Conservation (phyloP, 169 alveolate species). For the Blepharisma undulans region DNA sequence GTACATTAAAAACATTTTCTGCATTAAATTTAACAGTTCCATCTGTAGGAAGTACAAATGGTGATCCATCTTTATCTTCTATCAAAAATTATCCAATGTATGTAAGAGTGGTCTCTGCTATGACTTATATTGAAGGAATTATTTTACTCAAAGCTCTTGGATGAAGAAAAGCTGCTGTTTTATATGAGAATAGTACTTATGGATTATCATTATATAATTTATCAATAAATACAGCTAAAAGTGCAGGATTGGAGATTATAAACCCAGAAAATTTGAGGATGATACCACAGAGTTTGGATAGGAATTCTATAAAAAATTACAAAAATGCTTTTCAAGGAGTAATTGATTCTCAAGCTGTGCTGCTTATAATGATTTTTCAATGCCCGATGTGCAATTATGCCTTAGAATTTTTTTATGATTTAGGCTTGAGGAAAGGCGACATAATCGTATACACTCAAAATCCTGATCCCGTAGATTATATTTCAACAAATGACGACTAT, state of each 20-base stretch:
- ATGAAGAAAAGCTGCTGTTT: not conserved
- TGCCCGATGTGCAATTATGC: not conserved
- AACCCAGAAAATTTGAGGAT: not conserved
- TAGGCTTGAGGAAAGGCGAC: constrained; percentile 19
- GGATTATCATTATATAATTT: not conserved
- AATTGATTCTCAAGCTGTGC: not conserved
- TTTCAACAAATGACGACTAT: not conserved
- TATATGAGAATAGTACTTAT: not conserved
- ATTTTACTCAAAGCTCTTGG: not conserved
- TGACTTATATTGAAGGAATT: not conserved
- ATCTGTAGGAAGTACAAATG: not conserved
- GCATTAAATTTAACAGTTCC: not conserved
- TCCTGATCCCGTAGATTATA: not conserved
- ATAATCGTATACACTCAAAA: not conserved
- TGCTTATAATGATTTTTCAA: not conserved
- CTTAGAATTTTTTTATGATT: not conserved
- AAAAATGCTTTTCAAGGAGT: not conserved
- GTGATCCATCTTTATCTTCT: not conserved
- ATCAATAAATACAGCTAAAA: not conserved
- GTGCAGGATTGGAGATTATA: not conserved
- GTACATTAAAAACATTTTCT: not conserved
- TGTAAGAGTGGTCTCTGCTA: not conserved
- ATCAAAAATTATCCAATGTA: not conserved
- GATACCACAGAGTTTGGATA: not conserved
- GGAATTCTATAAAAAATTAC: not conserved